Conservation (phyloP, 805 yeast species). For the Saccharomyces mikatae region DNA sequence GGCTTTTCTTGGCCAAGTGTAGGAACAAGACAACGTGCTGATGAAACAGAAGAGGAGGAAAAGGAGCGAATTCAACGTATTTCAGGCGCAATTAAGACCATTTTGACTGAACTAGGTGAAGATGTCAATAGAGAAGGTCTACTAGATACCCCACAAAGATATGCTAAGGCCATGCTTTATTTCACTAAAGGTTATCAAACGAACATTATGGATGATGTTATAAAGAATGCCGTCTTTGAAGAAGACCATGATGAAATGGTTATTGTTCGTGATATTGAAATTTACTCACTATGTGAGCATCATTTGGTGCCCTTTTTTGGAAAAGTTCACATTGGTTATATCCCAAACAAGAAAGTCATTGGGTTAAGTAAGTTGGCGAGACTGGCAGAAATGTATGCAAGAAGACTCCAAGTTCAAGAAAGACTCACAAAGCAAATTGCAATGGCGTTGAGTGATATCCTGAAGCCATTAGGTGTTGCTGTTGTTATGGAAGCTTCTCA, state of each 20-base stretch:
- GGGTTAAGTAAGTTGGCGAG: constrained; percentile 92
- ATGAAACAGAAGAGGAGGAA: constrained; percentile 58
- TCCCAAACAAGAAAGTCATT: constrained; percentile 86
- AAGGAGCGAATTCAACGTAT: constrained; percentile 63
- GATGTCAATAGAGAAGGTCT: constrained; percentile 84
- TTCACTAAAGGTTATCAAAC: constrained; percentile 97
- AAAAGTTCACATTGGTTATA: constrained; percentile 95
- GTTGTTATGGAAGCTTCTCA: constrained; percentile 97
- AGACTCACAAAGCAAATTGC: constrained; percentile 95
- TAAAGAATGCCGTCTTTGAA: constrained; percentile 91
- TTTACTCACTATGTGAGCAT: constrained; percentile 91
- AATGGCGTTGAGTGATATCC: constrained; percentile 83
- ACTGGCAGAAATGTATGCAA: constrained; percentile 91
- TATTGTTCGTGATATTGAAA: constrained; percentile 88
- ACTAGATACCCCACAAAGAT: constrained; percentile 88
- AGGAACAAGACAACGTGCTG: constrained; percentile 75
- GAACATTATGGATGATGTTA: constrained; percentile 74
- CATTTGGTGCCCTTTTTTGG: constrained; percentile 97
- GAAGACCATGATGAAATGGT: constrained; percentile 99
- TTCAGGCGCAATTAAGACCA: constrained; percentile 69
- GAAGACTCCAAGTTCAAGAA: constrained; percentile 97
- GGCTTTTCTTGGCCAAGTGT: constrained; percentile 90
- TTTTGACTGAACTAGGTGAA: constrained; percentile 82
- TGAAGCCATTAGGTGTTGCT: constrained; percentile 94
- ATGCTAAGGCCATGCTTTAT: constrained; percentile 91